A percentile compares a stretch with the other conserved stretches of the same genome.
phyloP scores from a whole-genome alignment of 1,284 basidiomycete species.

The Trichosporon sp. region DNA sequence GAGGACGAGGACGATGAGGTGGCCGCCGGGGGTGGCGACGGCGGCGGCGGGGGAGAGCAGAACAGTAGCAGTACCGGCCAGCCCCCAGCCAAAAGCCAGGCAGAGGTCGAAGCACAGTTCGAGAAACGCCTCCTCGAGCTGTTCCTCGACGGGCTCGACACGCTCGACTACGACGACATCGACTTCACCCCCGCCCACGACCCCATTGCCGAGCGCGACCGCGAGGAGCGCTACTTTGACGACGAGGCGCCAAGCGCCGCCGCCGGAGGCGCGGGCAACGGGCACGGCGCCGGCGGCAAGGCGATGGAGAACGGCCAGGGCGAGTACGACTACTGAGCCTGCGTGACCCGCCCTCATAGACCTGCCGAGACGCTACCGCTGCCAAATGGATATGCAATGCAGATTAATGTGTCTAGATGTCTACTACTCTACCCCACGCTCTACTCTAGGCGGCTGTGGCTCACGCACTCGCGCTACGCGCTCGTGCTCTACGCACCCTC shows the following conservation, averaged over 20 bases:
- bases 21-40: not conserved
- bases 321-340: slow-evolving; percentile 47
- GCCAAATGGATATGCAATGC: not conserved
- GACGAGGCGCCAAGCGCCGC: slow-evolving; percentile 39
- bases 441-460: no score
- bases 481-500: not conserved
- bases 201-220: slow-evolving; percentile 36
- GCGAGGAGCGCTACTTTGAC: slow-evolving; percentile 46
- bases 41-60: not conserved
- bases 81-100: slow-evolving; percentile 24
- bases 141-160: slow-evolving; percentile 48
- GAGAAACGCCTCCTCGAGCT: slow-evolving; percentile 43
- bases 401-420: not conserved
- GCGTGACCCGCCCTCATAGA: not conserved
- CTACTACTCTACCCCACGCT: not conserved
- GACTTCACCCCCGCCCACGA: slow-evolving; percentile 43
- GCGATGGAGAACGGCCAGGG: slow-evolving; percentile 38
- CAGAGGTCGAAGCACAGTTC: slow-evolving; percentile 33
- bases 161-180: slow-evolving; percentile 41
- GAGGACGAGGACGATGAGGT: slow-evolving; percentile 27
- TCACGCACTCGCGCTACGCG: no score
- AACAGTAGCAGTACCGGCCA: no score
- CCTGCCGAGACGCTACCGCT: not conserved
- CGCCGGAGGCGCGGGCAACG: slow-evolving; percentile 1
- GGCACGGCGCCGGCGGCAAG: slow-evolving; percentile 4